Evolutionary conservation across 805 yeast species (phyloP), one percentile per base, ranked within the genome.

Genomic region (Pichia paraexigua): DNA sequence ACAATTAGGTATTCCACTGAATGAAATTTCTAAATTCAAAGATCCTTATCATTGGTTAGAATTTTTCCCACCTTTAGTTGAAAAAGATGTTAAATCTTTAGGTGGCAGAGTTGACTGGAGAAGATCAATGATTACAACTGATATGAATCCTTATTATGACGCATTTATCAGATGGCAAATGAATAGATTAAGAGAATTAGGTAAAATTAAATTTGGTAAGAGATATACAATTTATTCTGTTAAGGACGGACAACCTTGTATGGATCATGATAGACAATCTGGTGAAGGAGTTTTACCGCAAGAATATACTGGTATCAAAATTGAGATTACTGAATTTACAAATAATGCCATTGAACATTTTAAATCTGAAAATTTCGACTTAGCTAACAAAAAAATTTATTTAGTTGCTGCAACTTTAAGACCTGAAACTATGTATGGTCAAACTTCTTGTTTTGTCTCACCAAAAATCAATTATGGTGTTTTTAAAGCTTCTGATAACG

Each of bases 371-470:
- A 71, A 72, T 40, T 72, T 81, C 48, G 76, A 74, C 52, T 52
- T 71, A 27, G 59, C 66, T 25, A 73, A 70, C 53, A 88, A 87
- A 73, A 85, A 83, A 60, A 75, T 90, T 28, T 89, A 68, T 72
- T 75, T 94, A 55, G 89, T 94, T 47, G 99, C 99, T 53, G 98
- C 98, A 28, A 94, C 99, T 60, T 80, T 94, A 65, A 84, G 99
- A 74, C 97, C 99, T 32, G 99, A 94, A 74, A 94, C 99, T 60
- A 89, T 94, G 97, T 91, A 91, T 65, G 98, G 97, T 57, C 98
- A 94, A 76, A 88, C 97, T 6, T 88, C 96, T 77, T 91, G 97
- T 78, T 94, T 92, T 63, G 98, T 94, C 24, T 87, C 96, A 28
- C 97, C 98, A 67, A 89, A 87, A 74, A 88, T 94, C 61, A 80